Evolutionary conservation across 192 early-diverging fungal genomes (phyloP), one percentile per base, ranked within the genome.

Genomic region (Coemansia sp.): DNA sequence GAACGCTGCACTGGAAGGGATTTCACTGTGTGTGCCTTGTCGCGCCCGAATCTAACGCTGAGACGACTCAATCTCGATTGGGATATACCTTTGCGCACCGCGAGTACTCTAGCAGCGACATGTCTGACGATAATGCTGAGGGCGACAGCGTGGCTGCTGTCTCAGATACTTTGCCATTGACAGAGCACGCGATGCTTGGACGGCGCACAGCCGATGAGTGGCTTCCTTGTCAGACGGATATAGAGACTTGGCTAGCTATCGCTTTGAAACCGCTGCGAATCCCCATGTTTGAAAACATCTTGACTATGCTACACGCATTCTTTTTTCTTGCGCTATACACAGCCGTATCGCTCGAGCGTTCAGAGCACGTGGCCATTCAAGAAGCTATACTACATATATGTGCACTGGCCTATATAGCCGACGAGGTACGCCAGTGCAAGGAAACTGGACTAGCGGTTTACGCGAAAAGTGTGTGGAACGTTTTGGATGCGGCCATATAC

Each of bases 381-480:
- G 76, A 78, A 45, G 61, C 39, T 5, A 41, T 70, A 19, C 34
- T 78, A 34, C 72, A 74, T 31, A 32, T 70, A 2, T 73, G 70
- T 10, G 76, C 68, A 2, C 21, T 78, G 15, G 70, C 76, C 8
- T 78, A 73, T 55, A 78, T 78, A 59, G 76, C 72, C 42, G 76
- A 78, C 34, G 76, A 78, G 48, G 63, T 73, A n/a, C 66, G 76
- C 31, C 76, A 78, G 51, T 73, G 67, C 45, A 64, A 41, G 55
- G 76, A 78, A 29, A 73, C 65, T 45, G 76, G 76, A 3, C 14
- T 78, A 19, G 66, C 67, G 1, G 71, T 78, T 12, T 78, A 78
- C 45, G 19, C 70, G 8, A 78, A 78, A 44, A 78, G 72, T 62
- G 71, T 78, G 45, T 78, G 76, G 76, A 78, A 78, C 44, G 64